These are phyloP conservation scores for Penicillium sp. DNA, from an alignment of 2,329 filamentous ascomycete genomes.

Conservation along the genomic window DNA sequence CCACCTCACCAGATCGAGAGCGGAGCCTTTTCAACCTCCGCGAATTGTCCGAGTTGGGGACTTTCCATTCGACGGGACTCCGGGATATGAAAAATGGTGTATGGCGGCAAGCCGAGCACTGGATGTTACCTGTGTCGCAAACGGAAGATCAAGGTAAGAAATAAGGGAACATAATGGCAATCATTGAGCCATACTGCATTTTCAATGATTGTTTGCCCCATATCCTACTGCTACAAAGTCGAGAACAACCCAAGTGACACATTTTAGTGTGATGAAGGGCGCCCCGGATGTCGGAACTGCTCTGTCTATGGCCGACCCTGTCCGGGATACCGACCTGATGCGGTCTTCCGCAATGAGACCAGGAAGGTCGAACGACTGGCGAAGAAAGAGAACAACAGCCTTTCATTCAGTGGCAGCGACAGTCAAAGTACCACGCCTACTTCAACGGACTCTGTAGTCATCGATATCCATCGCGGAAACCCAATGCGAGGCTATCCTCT, in stretches of 20 bases:
- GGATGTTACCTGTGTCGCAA: slow-evolving; percentile 46
- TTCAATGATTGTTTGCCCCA: background rate
- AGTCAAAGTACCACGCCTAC: slow-evolving; percentile 3
- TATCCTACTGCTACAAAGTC: background rate
- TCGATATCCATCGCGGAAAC: slow-evolving; percentile 1
- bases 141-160: slow-evolving; percentile 45
- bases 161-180: background rate
- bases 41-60: background rate
- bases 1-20: slow-evolving; percentile 5
- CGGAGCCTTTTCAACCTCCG: background rate
- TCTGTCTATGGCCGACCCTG: slow-evolving; percentile 40
- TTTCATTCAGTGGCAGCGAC: slow-evolving; percentile 1
- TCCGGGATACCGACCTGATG: slow-evolving; percentile 42
- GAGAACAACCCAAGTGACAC: background rate
- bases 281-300: slow-evolving; percentile 42
- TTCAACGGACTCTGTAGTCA: slow-evolving; percentile 1
- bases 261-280: slow-evolving; percentile 41
- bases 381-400: slow-evolving; percentile 25
- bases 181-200: background rate
- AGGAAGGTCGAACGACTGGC: slow-evolving; percentile 32
- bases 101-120: slow-evolving; percentile 45
- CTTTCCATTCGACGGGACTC: background rate
- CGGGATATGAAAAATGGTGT: slow-evolving; percentile 40
- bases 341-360: slow-evolving; percentile 42
- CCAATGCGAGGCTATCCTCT: slow-evolving; percentile 9